A percentile compares a stretch with the other conserved stretches of the same genome.
These are phyloP conservation scores for Intubia oerlemansii DNA, from an alignment of 2,329 filamentous ascomycete species.

Conservation along the genomic window DNA sequence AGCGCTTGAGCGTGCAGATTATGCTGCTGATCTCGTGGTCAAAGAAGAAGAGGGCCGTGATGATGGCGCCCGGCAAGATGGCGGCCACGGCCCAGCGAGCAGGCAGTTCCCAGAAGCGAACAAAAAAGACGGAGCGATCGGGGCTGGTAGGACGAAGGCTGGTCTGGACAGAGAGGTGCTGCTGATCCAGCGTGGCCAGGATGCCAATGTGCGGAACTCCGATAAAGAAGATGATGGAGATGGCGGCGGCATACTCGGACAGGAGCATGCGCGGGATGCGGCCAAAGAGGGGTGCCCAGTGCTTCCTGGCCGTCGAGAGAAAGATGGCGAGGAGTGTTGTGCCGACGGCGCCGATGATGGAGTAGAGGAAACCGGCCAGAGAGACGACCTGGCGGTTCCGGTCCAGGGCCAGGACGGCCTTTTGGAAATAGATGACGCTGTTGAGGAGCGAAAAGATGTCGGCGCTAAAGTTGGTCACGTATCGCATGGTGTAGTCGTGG, in stretches of 20 bases:
- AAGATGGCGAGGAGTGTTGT: conserved; percentile 2
- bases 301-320: conserved; percentile 2
- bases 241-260: conserved; percentile 3
- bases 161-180: conserved; percentile 2
- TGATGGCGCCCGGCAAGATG: conserved; percentile 2
- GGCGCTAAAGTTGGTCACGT: conserved; percentile 3
- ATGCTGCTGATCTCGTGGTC: conserved; percentile 3
- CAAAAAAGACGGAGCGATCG: conserved; percentile 1
- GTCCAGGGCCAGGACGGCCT: conserved; percentile 2
- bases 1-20: conserved; percentile 2
- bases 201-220: conserved; percentile 2
- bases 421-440: conserved; percentile 4
- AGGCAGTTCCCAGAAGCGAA: conserved; percentile 3
- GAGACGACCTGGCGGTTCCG: conserved; percentile 2
- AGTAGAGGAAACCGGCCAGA: conserved; percentile 3
- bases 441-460: conserved; percentile 3
- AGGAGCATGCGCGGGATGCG: conserved; percentile 2
- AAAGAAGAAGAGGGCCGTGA: conserved; percentile 2
- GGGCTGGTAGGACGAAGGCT: conserved; percentile 1
- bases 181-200: conserved; percentile 1
- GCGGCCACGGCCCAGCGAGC: conserved; percentile 1
- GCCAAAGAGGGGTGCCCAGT: conserved; percentile 3
- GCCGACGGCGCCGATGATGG: conserved; percentile 2
- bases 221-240: conserved; percentile 4
- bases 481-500: conserved; percentile 4